Conservation (phyloP, 1,284 basidiomycete species). For the Baeospora myosura region DNA sequence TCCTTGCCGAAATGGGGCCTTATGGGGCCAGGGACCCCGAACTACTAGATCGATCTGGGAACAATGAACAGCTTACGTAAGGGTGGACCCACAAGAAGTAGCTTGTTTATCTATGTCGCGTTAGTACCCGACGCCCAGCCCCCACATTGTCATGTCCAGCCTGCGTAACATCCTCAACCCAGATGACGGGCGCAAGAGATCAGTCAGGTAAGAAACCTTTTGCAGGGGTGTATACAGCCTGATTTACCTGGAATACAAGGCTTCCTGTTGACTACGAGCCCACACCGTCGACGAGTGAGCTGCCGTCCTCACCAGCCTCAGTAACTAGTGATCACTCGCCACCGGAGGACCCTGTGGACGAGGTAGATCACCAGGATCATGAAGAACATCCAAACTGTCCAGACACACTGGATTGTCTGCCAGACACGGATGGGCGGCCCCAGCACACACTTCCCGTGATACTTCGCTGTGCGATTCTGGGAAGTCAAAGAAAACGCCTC, state of each 20-base stretch:
- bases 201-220: not conserved
- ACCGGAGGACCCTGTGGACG: slow-evolving; percentile 9
- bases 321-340: slow-evolving; percentile 21
- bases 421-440: slow-evolving; percentile 67
- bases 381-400: slow-evolving; percentile 65
- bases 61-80: too few species aligned
- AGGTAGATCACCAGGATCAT: slow-evolving; percentile 33
- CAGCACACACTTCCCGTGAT: slow-evolving; percentile 78
- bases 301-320: slow-evolving; percentile 21
- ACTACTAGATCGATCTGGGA: too few species aligned
- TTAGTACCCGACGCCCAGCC: too few species aligned
- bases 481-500: slow-evolving; percentile 63
- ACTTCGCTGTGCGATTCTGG: slow-evolving; percentile 71
- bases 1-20: too few species aligned
- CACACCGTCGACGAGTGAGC: slow-evolving; percentile 18
- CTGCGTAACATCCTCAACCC: slow-evolving; percentile 50
- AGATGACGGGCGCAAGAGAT: slow-evolving; percentile 26
- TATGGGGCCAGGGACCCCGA: too few species aligned
- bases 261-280: slow-evolving; percentile 18
- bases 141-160: too few species aligned
- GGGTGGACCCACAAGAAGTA: too few species aligned
- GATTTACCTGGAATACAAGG: slow-evolving; percentile 13
- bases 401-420: slow-evolving; percentile 65
- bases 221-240: not conserved
- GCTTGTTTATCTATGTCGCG: too few species aligned